Conservation (phyloP, 2,329 filamentous ascomycete genomes). For the Penicillium sp. region DNA sequence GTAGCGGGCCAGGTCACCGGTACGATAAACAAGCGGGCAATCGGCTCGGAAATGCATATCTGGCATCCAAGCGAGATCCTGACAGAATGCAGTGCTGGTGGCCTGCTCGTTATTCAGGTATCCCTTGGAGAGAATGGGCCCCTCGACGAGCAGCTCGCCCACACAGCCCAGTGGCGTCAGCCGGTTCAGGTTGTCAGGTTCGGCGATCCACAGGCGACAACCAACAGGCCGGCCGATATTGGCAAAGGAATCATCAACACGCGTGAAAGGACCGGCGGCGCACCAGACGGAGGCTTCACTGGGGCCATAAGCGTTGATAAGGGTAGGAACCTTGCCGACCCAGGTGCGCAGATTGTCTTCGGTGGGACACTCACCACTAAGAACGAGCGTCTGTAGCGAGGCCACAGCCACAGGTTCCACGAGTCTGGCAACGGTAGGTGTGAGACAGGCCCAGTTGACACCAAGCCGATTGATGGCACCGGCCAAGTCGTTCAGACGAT, state of each 20-base stretch:
- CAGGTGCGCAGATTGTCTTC: background rate
- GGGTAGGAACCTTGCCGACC: background rate
- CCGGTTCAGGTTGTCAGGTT: background rate
- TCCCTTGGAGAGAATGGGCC: background rate
- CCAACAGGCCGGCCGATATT: background rate
- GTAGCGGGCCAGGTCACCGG: slow-evolving; percentile 29
- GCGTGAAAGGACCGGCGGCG: background rate
- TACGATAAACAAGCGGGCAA: slow-evolving; percentile 16
- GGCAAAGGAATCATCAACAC: background rate
- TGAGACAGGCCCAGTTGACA: slow-evolving; percentile 54
- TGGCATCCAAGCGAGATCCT: background rate
- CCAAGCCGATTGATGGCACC: slow-evolving; percentile 34
- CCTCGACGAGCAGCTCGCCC: background rate
- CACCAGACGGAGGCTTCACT: background rate
- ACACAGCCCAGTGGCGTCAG: background rate
- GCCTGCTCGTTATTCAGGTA: background rate
- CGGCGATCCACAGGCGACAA: background rate
- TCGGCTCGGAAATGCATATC: background rate
- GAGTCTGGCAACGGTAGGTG: slow-evolving; percentile 36
- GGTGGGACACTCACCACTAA: slow-evolving; percentile 31
- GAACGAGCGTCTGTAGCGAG: slow-evolving; percentile 29
- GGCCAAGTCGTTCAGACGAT: slow-evolving; percentile 43
- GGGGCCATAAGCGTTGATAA: background rate
- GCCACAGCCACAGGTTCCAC: slow-evolving; percentile 31
- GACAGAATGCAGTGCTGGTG: background rate